Evolutionary conservation across 352 stramenopile genomes (phyloP).

Genomic region (Thalassiosira mediterranea): DNA sequence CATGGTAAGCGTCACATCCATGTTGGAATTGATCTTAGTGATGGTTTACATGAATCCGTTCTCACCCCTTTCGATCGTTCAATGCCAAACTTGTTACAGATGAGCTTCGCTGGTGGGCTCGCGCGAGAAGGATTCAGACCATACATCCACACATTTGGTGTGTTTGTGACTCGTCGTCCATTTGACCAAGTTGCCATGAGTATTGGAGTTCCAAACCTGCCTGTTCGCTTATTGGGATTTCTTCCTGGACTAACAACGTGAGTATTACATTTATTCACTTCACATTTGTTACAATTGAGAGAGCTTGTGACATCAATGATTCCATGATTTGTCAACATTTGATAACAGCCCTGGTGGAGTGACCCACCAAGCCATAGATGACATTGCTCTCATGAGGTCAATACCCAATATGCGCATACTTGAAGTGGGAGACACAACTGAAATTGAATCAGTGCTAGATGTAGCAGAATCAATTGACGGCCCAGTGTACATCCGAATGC

Average conservation of each 20-base stretch:
- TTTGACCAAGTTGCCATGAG: constrained; percentile 42
- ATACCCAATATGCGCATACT: constrained; percentile 40
- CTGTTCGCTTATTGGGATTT: constrained; percentile 29
- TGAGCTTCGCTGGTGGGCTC: constrained; percentile 34
- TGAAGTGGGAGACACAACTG: constrained; percentile 34
- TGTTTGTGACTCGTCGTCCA: constrained; percentile 35
- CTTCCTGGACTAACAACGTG: constrained; percentile 34
- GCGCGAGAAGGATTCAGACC: constrained; percentile 25
- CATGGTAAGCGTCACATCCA: too few relatives aligned
- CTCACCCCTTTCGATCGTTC: too few relatives aligned
- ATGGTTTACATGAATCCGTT: too few relatives aligned
- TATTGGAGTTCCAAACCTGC: constrained; percentile 30
- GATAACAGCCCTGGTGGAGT: constrained; percentile 34
- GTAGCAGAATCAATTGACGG: constrained; percentile 26
- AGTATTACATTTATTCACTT: too few relatives aligned
- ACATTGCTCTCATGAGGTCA: constrained; percentile 25
- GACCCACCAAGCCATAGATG: constrained; percentile 44
- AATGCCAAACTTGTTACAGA: too few relatives aligned
- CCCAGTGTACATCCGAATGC: constrained; percentile 42
- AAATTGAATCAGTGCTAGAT: constrained; percentile 39
- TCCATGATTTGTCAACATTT: too few relatives aligned
- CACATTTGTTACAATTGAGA: too few relatives aligned
- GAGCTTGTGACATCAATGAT: too few relatives aligned
- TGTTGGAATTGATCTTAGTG: too few relatives aligned
- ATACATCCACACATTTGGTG: constrained; percentile 38